Base-by-base conservation (phyloP, 345 rosid genomes). In the Dimocarpus longan region DNA sequence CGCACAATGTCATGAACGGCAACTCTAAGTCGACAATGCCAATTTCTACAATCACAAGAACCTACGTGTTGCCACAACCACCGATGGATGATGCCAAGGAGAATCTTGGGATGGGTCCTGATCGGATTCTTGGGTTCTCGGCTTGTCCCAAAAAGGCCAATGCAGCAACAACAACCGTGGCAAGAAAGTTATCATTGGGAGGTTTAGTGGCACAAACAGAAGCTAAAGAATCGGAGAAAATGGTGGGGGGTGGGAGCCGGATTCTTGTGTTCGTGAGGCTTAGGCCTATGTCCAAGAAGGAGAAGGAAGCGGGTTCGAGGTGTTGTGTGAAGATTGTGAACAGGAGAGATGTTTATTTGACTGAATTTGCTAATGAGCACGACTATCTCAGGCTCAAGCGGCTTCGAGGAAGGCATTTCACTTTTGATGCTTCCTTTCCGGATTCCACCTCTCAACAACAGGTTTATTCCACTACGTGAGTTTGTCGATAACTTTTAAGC, bases 211-310 rank as follows among this genome's bases (percentile, higher is more conserved):
- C 75, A 16, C 83, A 76, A 62, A 76, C 72, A 65, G 87, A 85
- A 81, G 77, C 78, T 44, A 82, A 74, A 68, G 89, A 84, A 71
- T 44, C 46, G 73, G 95, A 88, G 71, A 93, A 87, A 67, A 59
- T 78, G 40, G 94, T 87, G 66, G 82, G 74, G 59, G 43, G 77
- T 69, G 82, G 70, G 22, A 88, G 92, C 71, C 73, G 95, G 76
- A 95, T 95, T 83, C 85, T 84, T 24, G 98, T 95, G 87, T 93
- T 92, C 82, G 98, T 92, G 59, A 89, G 98, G 91, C 92, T 95
- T 73, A 90, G 98, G 89, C 98, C 98, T 3, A 90, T 95, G 95
- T 88, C 88, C 43, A 93, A 83, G 88, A 93, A 90, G 87, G 98
- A 95, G 85, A 95, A 80, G 84, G 98, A 95, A 80, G 91, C 85